Percentiles rank a stretch among this genome's conserved stretches.
phyloP scores from a whole-genome alignment of 768 basidiomycete species.

The Exsudoporus frostii region DNA sequence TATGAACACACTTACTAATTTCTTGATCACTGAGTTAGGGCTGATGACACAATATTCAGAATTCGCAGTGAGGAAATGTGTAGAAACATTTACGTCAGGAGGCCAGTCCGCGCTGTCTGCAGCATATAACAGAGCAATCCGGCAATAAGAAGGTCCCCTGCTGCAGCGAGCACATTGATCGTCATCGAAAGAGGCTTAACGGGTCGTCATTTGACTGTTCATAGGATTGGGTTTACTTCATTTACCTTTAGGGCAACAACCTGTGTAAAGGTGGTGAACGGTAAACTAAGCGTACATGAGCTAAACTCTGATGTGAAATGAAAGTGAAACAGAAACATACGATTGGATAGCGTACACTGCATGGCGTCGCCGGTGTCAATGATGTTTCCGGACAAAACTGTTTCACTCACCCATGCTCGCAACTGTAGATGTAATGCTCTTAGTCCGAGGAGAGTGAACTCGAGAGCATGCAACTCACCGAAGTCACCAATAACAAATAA shows the following conservation, averaged over 20 bases:
- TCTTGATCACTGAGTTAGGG: constrained; percentile 52
- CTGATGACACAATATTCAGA: constrained; percentile 5
- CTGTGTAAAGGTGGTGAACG: constrained; percentile 39
- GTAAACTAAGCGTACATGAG: constrained; percentile 35
- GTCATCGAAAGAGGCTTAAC: constrained; percentile 40
- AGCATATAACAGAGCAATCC: constrained; percentile 40
- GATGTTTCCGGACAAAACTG: not conserved
- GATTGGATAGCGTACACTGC: constrained; percentile 35
- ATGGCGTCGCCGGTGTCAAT: constrained; percentile 1
- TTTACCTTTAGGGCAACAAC: constrained; percentile 44
- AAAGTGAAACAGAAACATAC: constrained; percentile 26
- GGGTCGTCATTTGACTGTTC: not conserved
- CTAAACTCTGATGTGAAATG: not conserved
- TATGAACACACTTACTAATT: constrained; percentile 25
- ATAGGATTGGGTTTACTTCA: not conserved
- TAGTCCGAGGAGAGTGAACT: not conserved
- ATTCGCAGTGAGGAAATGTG: not conserved
- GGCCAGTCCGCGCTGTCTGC: constrained; percentile 48
- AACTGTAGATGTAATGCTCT: constrained; percentile 13
- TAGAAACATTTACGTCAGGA: constrained; percentile 35
- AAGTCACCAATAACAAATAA: constrained; percentile 41
- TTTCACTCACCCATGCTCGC: constrained; percentile 33
- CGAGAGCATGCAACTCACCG: constrained; percentile 4
- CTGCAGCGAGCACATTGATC: constrained; percentile 49
- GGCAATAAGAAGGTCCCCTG: constrained; percentile 50